Base-by-base conservation (phyloP, 2,329 filamentous ascomycete genomes). In the Capronia coronata region DNA sequence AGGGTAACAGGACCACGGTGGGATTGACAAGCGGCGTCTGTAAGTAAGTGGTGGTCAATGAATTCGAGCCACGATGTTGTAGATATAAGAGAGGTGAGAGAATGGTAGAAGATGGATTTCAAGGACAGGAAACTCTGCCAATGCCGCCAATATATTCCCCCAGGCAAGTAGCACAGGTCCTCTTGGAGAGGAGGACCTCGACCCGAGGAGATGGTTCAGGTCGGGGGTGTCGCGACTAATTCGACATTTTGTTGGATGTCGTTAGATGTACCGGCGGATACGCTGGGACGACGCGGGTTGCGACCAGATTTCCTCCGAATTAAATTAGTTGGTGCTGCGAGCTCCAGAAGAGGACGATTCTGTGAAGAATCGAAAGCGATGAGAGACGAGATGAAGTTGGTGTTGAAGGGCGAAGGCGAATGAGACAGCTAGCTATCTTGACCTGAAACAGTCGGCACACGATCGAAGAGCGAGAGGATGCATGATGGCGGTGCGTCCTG, bases 371-470 rank as follows among this genome's bases (percentile, higher is more conserved):
- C 19, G 23, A 14, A n/a, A 16, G 7, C 8, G 23, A 25, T 10
- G 39, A 25, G 21, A 5, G n/a, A n/a, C n/a, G n/a, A n/a, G n/a
- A n/a, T n/a, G n/a, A n/a, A n/a, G n/a, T n/a, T n/a, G n/a, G n/a
- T n/a, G n/a, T n/a, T n/a, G n/a, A n/a, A n/a, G n/a, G n/a, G n/a
- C n/a, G n/a, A n/a, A n/a, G n/a, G n/a, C n/a, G n/a, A 11, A 38
- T 32, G 18, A 29, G 25, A 14, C 18, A 30, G 46, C 42, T 45
- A 49, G 46, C 46, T 51, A 56, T 54, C 54, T 56, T 21, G 45
- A 54, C 54, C 48, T 52, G 45, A 52, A 48, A 47, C 54, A 46
- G 45, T 51, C 45, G 37, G 23, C 46, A 51, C 54, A 44, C 30
- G 29, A 43, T 18, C 34, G 43, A 25, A 51, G 29, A 37, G 25